Evolutionary conservation across 2,329 filamentous ascomycete genomes (phyloP), one percentile per base, ranked within the genome.

Genomic region (Nemania serpens): DNA sequence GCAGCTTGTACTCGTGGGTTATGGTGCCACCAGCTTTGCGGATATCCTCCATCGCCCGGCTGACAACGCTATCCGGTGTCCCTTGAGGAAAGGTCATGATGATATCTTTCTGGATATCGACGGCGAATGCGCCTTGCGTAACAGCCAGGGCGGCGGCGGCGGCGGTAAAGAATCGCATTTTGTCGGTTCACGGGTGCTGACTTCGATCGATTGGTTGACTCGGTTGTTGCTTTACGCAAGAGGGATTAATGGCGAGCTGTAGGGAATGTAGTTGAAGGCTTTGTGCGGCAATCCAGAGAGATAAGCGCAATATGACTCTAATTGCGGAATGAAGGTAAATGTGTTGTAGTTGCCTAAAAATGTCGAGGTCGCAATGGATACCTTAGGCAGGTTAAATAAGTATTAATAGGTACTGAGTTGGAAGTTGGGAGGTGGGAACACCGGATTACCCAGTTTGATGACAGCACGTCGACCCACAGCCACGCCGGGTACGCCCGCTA

Each of bases 51-150:
- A 89, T 95, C 46, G 91, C 92, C 58, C 90, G 76, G 20, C 87
- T 78, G 34, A 97, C 75, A 37, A 96, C 79, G 37, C 80, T 82
- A 65, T 89, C 79, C 18, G 91, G 88, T 13, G 87, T 89, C 49
- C 85, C 82, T 53, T 87, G 79, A 22, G 89, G 86, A 73, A 92
- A 97, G 71, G 84, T 91, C 70, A 97, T 82, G 69, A 97, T 88
- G 65, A 96, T 86, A 37, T 86, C 85, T 75, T 91, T 91, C 72
- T 88, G 84, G 64, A 81, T 79, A 58, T 89, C 88, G 69, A 91
- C 82, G 63, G 85, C 87, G 62, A 86, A 74, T 33, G 82, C 81
- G 64, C 86, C 80, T 53, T 89, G 78, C 59, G 87, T 74, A 63
- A 86, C 78, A 55, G 88, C 76, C 43, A 90, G 76, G 52, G 86